A percentile compares a stretch with the other conserved stretches of the same genome.
phyloP scores from a whole-genome alignment of 140 eudicot genomes.

The Ambrosia hybrid region DNA sequence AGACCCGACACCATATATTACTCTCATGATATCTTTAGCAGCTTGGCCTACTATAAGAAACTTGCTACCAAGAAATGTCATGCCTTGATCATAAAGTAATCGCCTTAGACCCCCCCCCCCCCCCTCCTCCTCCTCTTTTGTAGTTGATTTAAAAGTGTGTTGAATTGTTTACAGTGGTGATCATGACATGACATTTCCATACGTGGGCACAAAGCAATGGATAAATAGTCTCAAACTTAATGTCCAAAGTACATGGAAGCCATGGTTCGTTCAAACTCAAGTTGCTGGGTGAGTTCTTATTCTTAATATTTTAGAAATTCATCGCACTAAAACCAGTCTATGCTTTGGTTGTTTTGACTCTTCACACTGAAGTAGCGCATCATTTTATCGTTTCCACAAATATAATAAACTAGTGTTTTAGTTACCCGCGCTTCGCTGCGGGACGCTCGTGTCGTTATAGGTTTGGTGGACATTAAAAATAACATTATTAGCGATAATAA shows the following conservation, averaged over 20 bases:
- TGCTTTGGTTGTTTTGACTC: neutral
- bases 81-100: constrained; percentile 38
- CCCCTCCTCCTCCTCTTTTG: neutral
- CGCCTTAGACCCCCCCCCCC: neutral
- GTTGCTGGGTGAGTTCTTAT: constrained; percentile 48
- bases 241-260: constrained; percentile 41
- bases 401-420: no score
- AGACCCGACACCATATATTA: constrained; percentile 22
- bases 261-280: constrained; percentile 50
- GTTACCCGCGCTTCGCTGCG: no score
- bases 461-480: no score
- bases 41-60: constrained; percentile 23
- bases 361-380: no score
- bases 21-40: constrained; percentile 30
- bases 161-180: constrained; percentile 49
- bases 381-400: no score
- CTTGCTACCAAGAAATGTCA: constrained; percentile 24
- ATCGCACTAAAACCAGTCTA: neutral
- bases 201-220: constrained; percentile 44
- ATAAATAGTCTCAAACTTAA: constrained; percentile 38
- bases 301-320: neutral
- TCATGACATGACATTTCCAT: constrained; percentile 57
- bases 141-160: neutral
- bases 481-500: no score
- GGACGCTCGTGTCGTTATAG: no score